phyloP scores from a whole-genome alignment of 176 grass and related monocot genomes.

The Cymbopogon citratus region DNA sequence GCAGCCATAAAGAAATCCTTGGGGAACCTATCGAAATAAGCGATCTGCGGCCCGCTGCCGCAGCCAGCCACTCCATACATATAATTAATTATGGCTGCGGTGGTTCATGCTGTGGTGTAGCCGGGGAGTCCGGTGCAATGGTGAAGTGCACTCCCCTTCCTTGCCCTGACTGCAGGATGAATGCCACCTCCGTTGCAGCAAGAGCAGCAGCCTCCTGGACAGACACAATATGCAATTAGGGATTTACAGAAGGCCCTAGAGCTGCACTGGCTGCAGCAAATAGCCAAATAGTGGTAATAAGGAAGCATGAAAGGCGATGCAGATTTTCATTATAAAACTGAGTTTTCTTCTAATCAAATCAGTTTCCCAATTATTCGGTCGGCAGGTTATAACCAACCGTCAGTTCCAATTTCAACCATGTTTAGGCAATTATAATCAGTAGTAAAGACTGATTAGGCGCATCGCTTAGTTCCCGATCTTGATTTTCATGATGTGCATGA shows the following conservation, averaged over 20 bases:
- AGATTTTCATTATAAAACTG: not conserved
- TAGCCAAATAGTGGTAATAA: not conserved
- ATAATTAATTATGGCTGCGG: slow-evolving; percentile 39
- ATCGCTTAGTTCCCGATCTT: not conserved
- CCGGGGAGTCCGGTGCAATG: slow-evolving; percentile 75
- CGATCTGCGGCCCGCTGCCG: not conserved
- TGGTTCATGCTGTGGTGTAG: slow-evolving; percentile 80
- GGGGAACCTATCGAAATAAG: not conserved
- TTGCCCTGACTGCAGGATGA: slow-evolving; percentile 87
- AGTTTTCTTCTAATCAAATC: not conserved
- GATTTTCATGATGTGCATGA: not conserved
- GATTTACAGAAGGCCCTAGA: not conserved
- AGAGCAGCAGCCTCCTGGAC: slow-evolving; percentile 63
- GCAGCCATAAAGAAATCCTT: slow-evolving; percentile 16
- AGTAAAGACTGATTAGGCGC: not conserved
- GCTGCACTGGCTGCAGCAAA: not conserved
- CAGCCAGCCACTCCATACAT: not conserved
- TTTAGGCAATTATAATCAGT: not conserved
- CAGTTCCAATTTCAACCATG: not conserved
- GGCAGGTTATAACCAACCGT: not conserved
- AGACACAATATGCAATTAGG: slow-evolving; percentile 4
- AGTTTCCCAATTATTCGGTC: not conserved
- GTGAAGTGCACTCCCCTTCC: slow-evolving; percentile 77
- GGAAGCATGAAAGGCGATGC: not conserved
- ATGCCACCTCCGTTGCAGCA: slow-evolving; percentile 84